Evolutionary conservation across 2,329 filamentous ascomycete species (phyloP).

Genomic region (Sclerotinia subarctica): DNA sequence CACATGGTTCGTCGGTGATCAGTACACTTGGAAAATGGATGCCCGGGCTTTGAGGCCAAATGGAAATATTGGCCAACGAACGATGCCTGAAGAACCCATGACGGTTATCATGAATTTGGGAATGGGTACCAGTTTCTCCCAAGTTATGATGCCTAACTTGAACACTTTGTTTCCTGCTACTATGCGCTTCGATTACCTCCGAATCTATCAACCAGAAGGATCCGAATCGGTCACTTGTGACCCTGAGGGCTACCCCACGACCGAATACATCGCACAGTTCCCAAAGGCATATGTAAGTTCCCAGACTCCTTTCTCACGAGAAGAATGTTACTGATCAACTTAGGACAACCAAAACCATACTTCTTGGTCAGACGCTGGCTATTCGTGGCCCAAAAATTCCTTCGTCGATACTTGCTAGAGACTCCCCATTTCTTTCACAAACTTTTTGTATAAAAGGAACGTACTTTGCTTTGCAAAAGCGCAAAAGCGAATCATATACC

Average conservation of each 20-base stretch:
- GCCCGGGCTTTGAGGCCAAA: conserved; percentile 60
- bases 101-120: conserved; percentile 66
- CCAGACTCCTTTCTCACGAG: neutral
- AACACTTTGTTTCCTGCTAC: conserved; percentile 56
- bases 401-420: conserved; percentile 54
- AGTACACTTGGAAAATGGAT: conserved; percentile 62
- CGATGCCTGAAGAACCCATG: conserved; percentile 66
- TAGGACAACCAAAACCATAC: conserved; percentile 61
- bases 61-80: conserved; percentile 64
- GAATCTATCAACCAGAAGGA: conserved; percentile 60
- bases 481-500: conserved; percentile 21
- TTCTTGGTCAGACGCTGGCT: conserved; percentile 52
- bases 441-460: conserved; percentile 29
- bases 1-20: conserved; percentile 65
- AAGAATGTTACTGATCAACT: conserved; percentile 20
- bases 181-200: conserved; percentile 67
- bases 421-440: conserved; percentile 9
- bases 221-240: conserved; percentile 62
- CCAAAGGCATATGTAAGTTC: conserved; percentile 55
- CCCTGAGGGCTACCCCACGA: conserved; percentile 64
- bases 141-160: conserved; percentile 57
- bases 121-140: conserved; percentile 64
- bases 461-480: conserved; percentile 17
- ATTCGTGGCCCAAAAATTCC: conserved; percentile 59
- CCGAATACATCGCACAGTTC: conserved; percentile 62